Base-by-base conservation (phyloP, 1,284 basidiomycete species). In the Ceratobasidium sp. region DNA sequence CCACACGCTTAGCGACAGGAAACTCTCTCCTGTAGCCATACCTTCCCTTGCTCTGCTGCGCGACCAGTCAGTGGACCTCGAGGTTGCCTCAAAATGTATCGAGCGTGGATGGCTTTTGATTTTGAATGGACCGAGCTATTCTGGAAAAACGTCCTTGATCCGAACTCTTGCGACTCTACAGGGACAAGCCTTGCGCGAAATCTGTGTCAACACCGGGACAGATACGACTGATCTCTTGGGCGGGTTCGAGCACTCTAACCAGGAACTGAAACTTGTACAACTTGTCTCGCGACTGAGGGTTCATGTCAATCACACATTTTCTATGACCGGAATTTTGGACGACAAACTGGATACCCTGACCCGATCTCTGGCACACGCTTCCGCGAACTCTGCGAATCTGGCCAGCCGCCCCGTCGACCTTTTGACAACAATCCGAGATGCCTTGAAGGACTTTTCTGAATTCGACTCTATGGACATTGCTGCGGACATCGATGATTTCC, bases 181-280 rank as follows among this genome's bases (percentile, higher is more conserved):
- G 47, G 96, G 97, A 22, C 88, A 89, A 62, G 75, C 81, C 19
- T 86, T 99, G 0, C 87, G 88, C 56, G 93, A 95, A 81, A 87
- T 99, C 60, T 87, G 90, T 27, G 86, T 99, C 82, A 97, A 94
- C 81, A 91, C 89, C 60, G 92, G 95, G 7, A 96, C 95, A 19
- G 98, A 99, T 81, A 95, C 96, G 0, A 92, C 92, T 80, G 98
- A 99, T 82, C 91, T 99, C 47, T 85, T 99, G 50, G 98, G 98
- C 60, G 93, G 94, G 78, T 99, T 99, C 80, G 98, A 99, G 83
- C 98, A 99, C 83, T 65, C 79, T 17, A 72, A 62, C 27, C 44
- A 59, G 59, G 62, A 76, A 31, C 51, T 57, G 33, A 63, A 74
- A 24, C 41, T 59, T 29, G 8, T 24, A 24, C 33, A 75, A 27